A percentile compares a stretch with the other conserved stretches of the same genome.
Conservation (phyloP, 163 green algal species). For the Scenedesmus sp. region DNA sequence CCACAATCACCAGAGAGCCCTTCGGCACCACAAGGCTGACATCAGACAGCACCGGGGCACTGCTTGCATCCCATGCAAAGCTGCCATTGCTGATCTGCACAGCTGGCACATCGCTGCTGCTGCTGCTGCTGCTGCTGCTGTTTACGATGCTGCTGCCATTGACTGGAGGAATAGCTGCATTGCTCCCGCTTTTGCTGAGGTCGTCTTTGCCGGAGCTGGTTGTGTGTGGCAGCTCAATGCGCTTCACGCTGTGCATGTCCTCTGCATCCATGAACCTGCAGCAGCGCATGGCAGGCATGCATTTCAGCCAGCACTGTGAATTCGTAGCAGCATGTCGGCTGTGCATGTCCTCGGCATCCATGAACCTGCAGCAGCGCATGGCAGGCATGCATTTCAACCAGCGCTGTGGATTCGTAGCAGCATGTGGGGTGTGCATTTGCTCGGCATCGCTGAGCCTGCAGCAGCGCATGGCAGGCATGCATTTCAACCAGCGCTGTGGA, state of each 20-base stretch:
- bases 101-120: not conserved
- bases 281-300: not conserved
- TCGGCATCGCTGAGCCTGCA: constrained; percentile 29
- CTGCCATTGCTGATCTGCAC: constrained; percentile 36
- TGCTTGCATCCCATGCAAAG: constrained; percentile 59
- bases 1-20: constrained; percentile 56
- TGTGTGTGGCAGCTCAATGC: not conserved
- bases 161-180: not conserved
- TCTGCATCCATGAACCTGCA: constrained; percentile 36
- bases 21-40: constrained; percentile 53
- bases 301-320: too few species aligned
- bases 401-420: too few species aligned
- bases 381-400: too few species aligned
- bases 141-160: not conserved
- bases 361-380: constrained; percentile 19
- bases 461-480: not conserved
- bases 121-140: not conserved
- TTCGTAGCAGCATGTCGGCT: not conserved
- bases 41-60: constrained; percentile 46
- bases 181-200: not conserved
- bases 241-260: constrained; percentile 13
- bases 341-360: constrained; percentile 26
- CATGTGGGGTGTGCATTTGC: not conserved
- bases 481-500: too few species aligned
- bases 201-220: not conserved